These are phyloP conservation scores for Symmetrospora coprosmae DNA, from an alignment of 768 basidiomycete species.

Conservation along the genomic window DNA sequence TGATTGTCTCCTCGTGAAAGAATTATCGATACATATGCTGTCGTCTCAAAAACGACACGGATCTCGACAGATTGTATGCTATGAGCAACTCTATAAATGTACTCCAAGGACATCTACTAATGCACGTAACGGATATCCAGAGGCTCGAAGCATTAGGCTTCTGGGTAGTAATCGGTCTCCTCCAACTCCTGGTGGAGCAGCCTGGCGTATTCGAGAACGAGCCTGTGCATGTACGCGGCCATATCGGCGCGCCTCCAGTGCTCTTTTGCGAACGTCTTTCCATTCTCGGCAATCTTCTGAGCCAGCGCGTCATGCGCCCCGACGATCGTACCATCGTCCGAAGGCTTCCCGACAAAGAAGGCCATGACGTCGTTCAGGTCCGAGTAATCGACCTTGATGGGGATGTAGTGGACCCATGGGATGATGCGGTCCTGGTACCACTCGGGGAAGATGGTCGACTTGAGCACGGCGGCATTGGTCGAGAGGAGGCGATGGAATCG, in stretches of 20 bases:
- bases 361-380: slow-evolving; percentile 51
- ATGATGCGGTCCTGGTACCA: slow-evolving; percentile 47
- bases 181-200: slow-evolving; percentile 29
- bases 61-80: no score
- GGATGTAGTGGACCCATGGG: slow-evolving; percentile 51
- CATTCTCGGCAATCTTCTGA: slow-evolving; percentile 46
- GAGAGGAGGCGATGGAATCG: slow-evolving; percentile 54
- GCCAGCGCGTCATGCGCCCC: slow-evolving; percentile 52
- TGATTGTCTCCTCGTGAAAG: no score
- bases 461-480: slow-evolving; percentile 72
- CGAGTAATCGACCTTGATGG: slow-evolving; percentile 31
- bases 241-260: slow-evolving; percentile 32
- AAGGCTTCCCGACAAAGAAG: slow-evolving; percentile 56
- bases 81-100: no score
- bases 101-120: no score
- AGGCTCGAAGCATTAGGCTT: no score
- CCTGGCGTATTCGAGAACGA: slow-evolving; percentile 29
- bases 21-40: no score
- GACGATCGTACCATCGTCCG: slow-evolving; percentile 44
- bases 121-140: no score
- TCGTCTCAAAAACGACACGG: no score
- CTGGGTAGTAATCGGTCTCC: slow-evolving; percentile 11
- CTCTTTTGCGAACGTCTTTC: slow-evolving; percentile 35
- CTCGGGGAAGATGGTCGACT: slow-evolving; percentile 80
- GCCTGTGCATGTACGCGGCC: slow-evolving; percentile 41